Percentiles rank a stretch among this genome's conserved stretches.
Evolutionary conservation across 305 asterid genomes (phyloP).

Genomic region (Andrographis paniculata): DNA sequence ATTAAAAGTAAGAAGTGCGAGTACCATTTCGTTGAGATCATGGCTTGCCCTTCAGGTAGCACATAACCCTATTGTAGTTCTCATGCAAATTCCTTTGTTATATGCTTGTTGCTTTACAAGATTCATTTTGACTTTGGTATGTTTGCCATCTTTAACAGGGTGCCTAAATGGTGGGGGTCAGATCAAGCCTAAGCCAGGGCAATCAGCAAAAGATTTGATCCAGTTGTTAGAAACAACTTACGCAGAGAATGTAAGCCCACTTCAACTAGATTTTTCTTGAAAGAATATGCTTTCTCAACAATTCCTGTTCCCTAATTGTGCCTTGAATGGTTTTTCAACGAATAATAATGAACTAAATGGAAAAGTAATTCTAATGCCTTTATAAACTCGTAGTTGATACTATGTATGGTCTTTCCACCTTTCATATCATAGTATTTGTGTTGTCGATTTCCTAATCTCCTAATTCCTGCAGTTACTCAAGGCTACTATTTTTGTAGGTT

Average conservation of each 20-base stretch:
- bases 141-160: slow-evolving; percentile 35
- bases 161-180: slow-evolving; percentile 98
- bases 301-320: no score
- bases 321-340: no score
- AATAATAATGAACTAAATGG: no score
- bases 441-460: no score
- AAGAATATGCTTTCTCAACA: no score
- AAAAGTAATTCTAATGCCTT: no score
- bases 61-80: not conserved
- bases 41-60: slow-evolving; percentile 98
- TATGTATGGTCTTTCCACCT: no score
- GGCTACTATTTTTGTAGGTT: slow-evolving; percentile 33
- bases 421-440: no score
- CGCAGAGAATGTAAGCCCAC: slow-evolving; percentile 61
- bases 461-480: not conserved
- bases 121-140: slow-evolving; percentile 11
- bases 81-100: not conserved
- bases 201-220: slow-evolving; percentile 72
- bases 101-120: not conserved
- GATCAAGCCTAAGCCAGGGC: slow-evolving; percentile 74
- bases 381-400: no score
- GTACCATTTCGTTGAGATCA: slow-evolving; percentile 85
- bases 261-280: not conserved
- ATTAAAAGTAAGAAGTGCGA: slow-evolving; percentile 82
- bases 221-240: slow-evolving; percentile 56